A percentile compares a stretch with the other conserved stretches of the same genome.
These are phyloP conservation scores for Fusarium proliferatum DNA, from an alignment of 2,329 filamentous ascomycete genomes.

Conservation along the genomic window DNA sequence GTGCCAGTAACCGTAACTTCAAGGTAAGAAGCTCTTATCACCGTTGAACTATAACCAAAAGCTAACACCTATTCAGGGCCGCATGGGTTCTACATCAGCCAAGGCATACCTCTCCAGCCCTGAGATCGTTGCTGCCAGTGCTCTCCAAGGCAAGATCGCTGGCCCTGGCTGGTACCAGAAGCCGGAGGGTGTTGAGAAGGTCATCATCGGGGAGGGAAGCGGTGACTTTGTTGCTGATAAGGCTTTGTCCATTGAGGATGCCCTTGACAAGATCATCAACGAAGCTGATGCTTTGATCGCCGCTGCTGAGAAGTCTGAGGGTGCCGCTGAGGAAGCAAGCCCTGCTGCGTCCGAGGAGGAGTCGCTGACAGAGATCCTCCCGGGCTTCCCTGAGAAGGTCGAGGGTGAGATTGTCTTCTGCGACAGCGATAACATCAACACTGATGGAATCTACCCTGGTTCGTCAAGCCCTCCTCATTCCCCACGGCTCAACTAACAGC, in stretches of 20 bases:
- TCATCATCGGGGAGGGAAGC: constrained; percentile 77
- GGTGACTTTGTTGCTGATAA: constrained; percentile 72
- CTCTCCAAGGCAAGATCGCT: constrained; percentile 75
- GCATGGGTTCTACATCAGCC: constrained; percentile 76
- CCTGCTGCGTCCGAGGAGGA: constrained; percentile 46
- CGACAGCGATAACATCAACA: constrained; percentile 70
- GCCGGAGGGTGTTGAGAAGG: constrained; percentile 74
- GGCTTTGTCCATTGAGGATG: constrained; percentile 74
- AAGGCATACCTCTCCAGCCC: constrained; percentile 90
- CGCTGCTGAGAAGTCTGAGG: constrained; percentile 59
- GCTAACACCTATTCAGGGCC: constrained; percentile 62
- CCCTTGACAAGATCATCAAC: constrained; percentile 76
- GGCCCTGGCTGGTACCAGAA: constrained; percentile 83
- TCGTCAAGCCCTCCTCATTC: constrained; percentile 55
- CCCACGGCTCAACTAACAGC: background rate
- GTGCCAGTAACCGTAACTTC: constrained; percentile 57
- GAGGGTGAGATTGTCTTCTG: constrained; percentile 85
- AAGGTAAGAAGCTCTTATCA: background rate
- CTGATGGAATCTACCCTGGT: constrained; percentile 91
- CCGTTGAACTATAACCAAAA: accelerated
- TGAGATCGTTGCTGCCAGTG: constrained; percentile 92
- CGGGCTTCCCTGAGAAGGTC: constrained; percentile 87
- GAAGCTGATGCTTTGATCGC: constrained; percentile 74
- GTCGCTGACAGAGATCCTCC: constrained; percentile 75
- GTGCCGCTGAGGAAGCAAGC: background rate